Evolutionary conservation across 139 green algal genomes (phyloP), one percentile per base, ranked within the genome.

Genomic region (Gonium pectorale): DNA sequence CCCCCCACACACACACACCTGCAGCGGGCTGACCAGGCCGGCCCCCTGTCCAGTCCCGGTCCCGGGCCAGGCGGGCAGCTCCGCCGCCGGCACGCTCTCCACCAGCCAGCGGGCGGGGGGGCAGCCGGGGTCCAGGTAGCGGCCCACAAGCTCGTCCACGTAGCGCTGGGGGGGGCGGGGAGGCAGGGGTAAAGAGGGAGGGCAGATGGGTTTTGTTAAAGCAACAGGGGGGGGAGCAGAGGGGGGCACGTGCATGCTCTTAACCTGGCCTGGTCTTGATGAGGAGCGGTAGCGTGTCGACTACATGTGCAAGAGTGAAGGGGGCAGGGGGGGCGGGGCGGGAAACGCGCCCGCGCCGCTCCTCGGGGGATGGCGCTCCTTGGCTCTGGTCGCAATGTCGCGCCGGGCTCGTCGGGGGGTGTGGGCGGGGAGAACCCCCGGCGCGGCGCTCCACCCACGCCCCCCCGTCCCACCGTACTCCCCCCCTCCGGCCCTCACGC

Each of bases 81-180:
- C 26, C 0, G 46, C 33, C 72, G 67, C 19, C 1, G 26, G 84
- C 46, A 88, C 56, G 6, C 24, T 49, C 43, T 64, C 62, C 67
- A 27, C 9, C 77, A 90, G 63, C 87, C 87, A 90, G 35, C 49
- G 40, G 9, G 33, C 13, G 0, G 86, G 86, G 2, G 66, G 2
- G 2, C 7, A 6, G 8, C 13, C 26, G 26, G 86, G 69, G 54
- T 90, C 90, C 43, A 94, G 81, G 27, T 87, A 64, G 2, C 72
- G 35, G 0, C 69, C 67, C 29, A 92, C 90, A 22, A 89, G 52
- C 64, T 87, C 62, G 63, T 94, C 91, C 67, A 90, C 87, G 87
- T 80, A 90, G 5, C 87, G 88, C 84, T 91, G 81, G 17, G 62
- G 62, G 43, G 43, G 26, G 41, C 66, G 56, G 56, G 22, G 22